Evolutionary conservation across 2,329 filamentous ascomycete genomes (phyloP), one percentile per base, ranked within the genome.

Genomic region (Penicillium sp.): DNA sequence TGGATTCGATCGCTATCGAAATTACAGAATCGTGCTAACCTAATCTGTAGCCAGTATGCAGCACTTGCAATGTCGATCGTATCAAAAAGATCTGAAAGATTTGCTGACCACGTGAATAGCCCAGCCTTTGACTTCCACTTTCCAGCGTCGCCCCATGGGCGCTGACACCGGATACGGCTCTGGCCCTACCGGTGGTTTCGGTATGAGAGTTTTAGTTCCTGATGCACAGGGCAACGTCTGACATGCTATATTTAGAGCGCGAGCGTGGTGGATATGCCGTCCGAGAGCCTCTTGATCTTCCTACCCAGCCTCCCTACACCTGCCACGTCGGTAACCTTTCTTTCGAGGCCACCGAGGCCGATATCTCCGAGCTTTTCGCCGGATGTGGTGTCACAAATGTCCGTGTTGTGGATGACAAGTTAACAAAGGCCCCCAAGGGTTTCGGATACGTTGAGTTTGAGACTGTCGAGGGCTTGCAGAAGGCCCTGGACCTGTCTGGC

Each of bases 371-470:
- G 49, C 94, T 97, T 71, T 96, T 99, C 71, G 79, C 82, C 49
- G 90, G 83, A 53, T 97, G 93, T 75, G 84, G 91, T 61, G 88
- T 97, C 66, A 89, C 89, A 63, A 97, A 86, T 72, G 91, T 99
- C 63, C 90, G 94, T 68, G 92, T 99, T 67, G 96, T 99, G 61
- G 93, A 97, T 79, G 95, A 99, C 77, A 94, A 93, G 71, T 83
- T 96, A 74, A 89, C 94, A 71, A 86, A 89, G 75, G 92, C 92
- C 70, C 94, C 94, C 62, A 99, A 99, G 81, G 94, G 94, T 46
- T 99, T 99, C 69, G 94, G 93, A 58, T 99, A 99, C 74, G 93
- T 96, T 62, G 94, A 99, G 75, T 99, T 99, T 69, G 86, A 83
- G 63, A 88, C 86, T 48, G 79, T 94, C 43, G 93, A 97, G 47